Evolutionary conservation across 371 early-diverging fungal species (phyloP).

Genomic region (Mucor circinelloides): DNA sequence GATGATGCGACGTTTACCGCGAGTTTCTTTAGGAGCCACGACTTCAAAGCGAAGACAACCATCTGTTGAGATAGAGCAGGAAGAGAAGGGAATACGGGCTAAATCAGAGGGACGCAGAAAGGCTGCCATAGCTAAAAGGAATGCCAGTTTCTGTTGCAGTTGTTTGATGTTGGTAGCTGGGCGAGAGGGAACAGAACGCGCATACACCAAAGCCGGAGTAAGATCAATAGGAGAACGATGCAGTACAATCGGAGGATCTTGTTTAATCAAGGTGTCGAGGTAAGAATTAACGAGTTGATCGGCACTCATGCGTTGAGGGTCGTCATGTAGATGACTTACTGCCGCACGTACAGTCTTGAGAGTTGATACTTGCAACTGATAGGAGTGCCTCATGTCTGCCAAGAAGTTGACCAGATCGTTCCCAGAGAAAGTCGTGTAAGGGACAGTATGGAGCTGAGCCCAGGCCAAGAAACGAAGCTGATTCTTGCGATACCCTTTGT

Average conservation of each 20-base stretch:
- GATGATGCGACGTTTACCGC: conserved; percentile 17
- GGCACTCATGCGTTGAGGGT: background rate
- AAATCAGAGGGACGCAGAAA: conserved; percentile 19
- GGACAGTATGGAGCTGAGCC: background rate
- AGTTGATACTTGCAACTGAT: background rate
- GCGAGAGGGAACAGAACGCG: background rate
- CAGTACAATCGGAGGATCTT: background rate
- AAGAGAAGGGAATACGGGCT: background rate
- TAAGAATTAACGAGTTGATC: background rate
- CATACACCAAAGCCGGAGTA: background rate
- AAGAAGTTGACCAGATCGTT: conserved; percentile 14
- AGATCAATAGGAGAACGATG: conserved; percentile 1
- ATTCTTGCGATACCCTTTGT: background rate
- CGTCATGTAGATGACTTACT: conserved; percentile 8
- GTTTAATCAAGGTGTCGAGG: background rate
- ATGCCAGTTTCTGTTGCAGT: conserved; percentile 1
- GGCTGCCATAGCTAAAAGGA: conserved; percentile 11
- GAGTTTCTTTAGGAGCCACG: background rate
- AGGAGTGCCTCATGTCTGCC: background rate
- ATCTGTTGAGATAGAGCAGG: background rate
- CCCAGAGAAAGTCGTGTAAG: background rate
- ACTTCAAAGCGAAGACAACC: conserved; percentile 3
- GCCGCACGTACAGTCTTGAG: conserved; percentile 15
- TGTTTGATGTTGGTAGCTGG: background rate
- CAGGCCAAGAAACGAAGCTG: conserved; percentile 10